Conservation (phyloP, 1,284 basidiomycete genomes). For the Bjerkandera adusta region DNA sequence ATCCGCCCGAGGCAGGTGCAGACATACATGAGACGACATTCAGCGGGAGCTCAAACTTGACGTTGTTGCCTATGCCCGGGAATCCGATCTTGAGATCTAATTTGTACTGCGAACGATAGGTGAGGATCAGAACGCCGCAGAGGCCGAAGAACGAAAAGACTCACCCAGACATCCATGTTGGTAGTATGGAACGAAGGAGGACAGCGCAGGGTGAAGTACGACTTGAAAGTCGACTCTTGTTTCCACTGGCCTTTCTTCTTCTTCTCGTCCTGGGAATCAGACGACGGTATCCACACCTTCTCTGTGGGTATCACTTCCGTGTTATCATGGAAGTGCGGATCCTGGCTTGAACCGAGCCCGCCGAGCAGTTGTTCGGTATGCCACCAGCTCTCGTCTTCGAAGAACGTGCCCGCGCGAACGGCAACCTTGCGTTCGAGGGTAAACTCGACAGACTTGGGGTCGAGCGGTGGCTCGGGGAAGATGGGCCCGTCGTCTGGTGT, state of each 20-base stretch:
- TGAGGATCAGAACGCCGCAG: not conserved
- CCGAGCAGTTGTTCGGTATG: too few species aligned
- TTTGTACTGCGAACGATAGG: constrained; percentile 5
- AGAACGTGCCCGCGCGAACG: constrained; percentile 1
- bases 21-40: constrained; percentile 6
- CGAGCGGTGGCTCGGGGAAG: constrained; percentile 18
- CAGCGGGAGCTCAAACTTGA: constrained; percentile 8
- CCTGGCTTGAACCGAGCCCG: constrained; percentile 3
- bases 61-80: constrained; percentile 14
- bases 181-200: constrained; percentile 7
- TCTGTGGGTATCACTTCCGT: constrained; percentile 10
- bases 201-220: constrained; percentile 5
- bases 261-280: constrained; percentile 4
- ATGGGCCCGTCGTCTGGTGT: constrained; percentile 9
- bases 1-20: not conserved
- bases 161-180: constrained; percentile 8
- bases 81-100: constrained; percentile 12
- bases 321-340: not conserved
- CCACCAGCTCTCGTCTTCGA: too few species aligned
- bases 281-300: constrained; percentile 18
- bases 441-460: constrained; percentile 14
- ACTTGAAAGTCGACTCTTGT: constrained; percentile 18
- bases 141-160: too few species aligned
- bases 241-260: constrained; percentile 17
- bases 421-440: constrained; percentile 7